A percentile compares a stretch with the other conserved stretches of the same genome.
Evolutionary conservation across 2,329 filamentous ascomycete species (phyloP).

Genomic region (Penicillium sp.): DNA sequence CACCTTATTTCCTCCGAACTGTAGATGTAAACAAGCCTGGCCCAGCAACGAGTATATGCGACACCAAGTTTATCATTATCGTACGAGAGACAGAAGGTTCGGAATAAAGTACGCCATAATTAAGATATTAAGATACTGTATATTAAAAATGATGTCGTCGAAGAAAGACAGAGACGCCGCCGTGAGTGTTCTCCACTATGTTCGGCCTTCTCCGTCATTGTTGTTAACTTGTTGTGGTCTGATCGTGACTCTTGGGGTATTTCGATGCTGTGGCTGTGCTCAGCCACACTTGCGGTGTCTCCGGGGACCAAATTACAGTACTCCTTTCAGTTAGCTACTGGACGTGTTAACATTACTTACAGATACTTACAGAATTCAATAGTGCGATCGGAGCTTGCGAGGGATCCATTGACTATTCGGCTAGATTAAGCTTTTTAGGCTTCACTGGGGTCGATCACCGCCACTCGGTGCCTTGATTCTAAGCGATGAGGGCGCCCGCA

Average conservation of each 20-base stretch:
- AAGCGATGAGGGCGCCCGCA: not conserved
- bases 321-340: not conserved
- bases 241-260: not conserved
- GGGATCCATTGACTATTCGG: conserved; percentile 11
- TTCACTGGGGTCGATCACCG: conserved; percentile 11
- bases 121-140: not conserved
- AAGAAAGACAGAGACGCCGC: not conserved
- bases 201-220: not conserved
- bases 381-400: conserved; percentile 23
- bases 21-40: not conserved
- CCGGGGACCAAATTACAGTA: not conserved
- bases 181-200: not conserved
- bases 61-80: not conserved
- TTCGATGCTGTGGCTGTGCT: conserved; percentile 8
- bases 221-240: not conserved
- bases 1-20: not conserved
- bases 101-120: not conserved
- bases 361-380: conserved; percentile 18
- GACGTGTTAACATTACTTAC: not conserved
- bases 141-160: not conserved
- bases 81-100: not conserved
- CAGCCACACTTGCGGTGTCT: conserved; percentile 25
- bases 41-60: not conserved
- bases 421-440: conserved; percentile 5
- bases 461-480: conserved; percentile 6